phyloP scores from a whole-genome alignment of 2,329 filamentous ascomycete genomes.

The Xylariales sp. region DNA sequence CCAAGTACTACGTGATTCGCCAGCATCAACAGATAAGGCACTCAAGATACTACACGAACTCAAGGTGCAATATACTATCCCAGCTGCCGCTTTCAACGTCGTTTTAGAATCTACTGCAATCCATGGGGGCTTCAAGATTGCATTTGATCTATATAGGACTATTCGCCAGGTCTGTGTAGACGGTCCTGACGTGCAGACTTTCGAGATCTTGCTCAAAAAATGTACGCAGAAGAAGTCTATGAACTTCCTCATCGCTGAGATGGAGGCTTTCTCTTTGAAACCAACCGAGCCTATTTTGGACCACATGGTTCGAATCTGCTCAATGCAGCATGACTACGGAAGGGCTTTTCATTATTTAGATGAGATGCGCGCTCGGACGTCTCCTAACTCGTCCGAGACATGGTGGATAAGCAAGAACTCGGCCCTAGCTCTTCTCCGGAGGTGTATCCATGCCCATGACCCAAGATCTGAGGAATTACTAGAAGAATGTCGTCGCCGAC shows the following conservation, averaged over 20 bases:
- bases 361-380: conserved; percentile 40
- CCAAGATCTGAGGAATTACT: conserved; percentile 50
- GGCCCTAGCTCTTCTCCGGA: conserved; percentile 50
- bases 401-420: conserved; percentile 51
- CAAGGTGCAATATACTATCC: conserved; percentile 53
- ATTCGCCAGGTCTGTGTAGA: conserved; percentile 52
- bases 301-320: conserved; percentile 50
- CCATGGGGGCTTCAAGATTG: conserved; percentile 44
- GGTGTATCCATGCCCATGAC: conserved; percentile 52
- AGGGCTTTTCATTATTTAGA: conserved; percentile 51
- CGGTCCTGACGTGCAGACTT: conserved; percentile 53
- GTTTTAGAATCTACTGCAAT: conserved; percentile 52
- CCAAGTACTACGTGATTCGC: conserved; percentile 61
- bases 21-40: conserved; percentile 61
- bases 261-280: conserved; percentile 51
- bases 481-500: conserved; percentile 47
- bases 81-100: conserved; percentile 56
- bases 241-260: conserved; percentile 53
- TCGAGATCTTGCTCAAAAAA: conserved; percentile 50
- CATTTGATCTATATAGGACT: conserved; percentile 54
- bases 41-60: conserved; percentile 69
- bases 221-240: conserved; percentile 47
- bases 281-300: conserved; percentile 49
- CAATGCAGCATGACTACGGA: conserved; percentile 51
- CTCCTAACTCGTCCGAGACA: conserved; percentile 31